Evolutionary conservation across 2,329 filamentous ascomycete genomes (phyloP), one percentile per base, ranked within the genome.

Genomic region (Sporothrix protearum): DNA sequence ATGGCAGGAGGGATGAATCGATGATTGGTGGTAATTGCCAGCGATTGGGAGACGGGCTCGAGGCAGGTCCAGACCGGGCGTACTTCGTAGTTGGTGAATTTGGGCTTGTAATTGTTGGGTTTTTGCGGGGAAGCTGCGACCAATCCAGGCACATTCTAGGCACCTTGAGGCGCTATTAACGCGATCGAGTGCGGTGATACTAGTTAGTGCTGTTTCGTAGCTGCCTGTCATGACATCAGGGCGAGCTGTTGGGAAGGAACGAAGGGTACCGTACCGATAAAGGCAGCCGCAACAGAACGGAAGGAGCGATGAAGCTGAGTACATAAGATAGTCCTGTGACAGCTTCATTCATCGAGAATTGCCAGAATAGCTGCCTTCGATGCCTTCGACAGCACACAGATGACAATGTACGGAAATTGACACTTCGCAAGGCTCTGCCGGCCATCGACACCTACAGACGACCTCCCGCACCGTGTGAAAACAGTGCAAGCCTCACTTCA

Each of bases 71-170:
- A 59, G 33, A 39, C 16, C 33, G 1, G 19, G 33, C 30, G 5
- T 39, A 8, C 16, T n/a, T 57, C n/a, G n/a, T n/a, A n/a, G n/a
- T 49, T 49, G 45, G 16, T 6, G 16, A 16, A 7, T 49, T 49
- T 49, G 16, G 45, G 55, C 55, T 14, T 63, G 39, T 45, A 36
- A 28, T 63, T 28, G 22, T n/a, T 63, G 33, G 33, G 59, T 36
- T 19, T 64, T 64, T 16, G 59, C 36, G 59, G 59, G 59, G 59
- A 64, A 64, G 36, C 12, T 14, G 59, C 36, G 59, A 45, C 59
- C 59, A 16, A 42, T 39, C 22, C 59, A 39, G 55, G 25, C 8
- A 12, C 55, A 9, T 2, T 28, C 22, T 8, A 53, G 22, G 22
- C 51, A 14, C 16, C 6, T 25, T 19, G 1, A 12, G 33, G 30